phyloP scores from a whole-genome alignment of 495 filamentous ascomycete species.

The Hypomontagnella submonticulosa region DNA sequence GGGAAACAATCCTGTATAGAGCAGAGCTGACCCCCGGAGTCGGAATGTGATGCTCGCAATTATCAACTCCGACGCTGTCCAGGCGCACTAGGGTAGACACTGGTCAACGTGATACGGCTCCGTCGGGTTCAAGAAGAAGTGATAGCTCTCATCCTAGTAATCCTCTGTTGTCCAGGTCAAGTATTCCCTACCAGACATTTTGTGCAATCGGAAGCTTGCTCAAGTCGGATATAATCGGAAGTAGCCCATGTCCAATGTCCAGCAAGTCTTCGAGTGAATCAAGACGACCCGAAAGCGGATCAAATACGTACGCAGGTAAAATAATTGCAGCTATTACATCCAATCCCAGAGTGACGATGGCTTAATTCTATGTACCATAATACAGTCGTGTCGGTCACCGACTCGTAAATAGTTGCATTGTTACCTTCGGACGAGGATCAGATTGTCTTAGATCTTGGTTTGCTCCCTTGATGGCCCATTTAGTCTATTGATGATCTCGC shows the following conservation, averaged over 20 bases:
- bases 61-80: constrained; percentile 28
- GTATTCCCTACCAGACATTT: not conserved
- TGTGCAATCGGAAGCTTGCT: constrained; percentile 5
- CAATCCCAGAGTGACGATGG: constrained; percentile 14
- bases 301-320: constrained; percentile 24
- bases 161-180: constrained; percentile 9
- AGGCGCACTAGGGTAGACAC: constrained; percentile 17
- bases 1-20: constrained; percentile 9
- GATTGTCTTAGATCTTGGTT: constrained; percentile 45
- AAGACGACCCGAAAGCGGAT: constrained; percentile 31
- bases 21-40: constrained; percentile 6
- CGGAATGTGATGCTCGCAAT: constrained; percentile 29
- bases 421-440: constrained; percentile 29
- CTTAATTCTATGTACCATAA: not conserved
- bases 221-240: constrained; percentile 36
- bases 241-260: constrained; percentile 19
- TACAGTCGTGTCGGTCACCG: constrained; percentile 28
- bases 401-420: constrained; percentile 28
- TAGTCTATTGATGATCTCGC: constrained; percentile 44
- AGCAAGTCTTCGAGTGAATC: constrained; percentile 15
- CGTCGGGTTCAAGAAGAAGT: constrained; percentile 29
- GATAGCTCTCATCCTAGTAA: constrained; percentile 26
- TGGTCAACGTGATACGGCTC: constrained; percentile 29
- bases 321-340: constrained; percentile 20
- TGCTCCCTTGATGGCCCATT: constrained; percentile 36